Conservation (phyloP, 2,329 filamentous ascomycete genomes). For the Pyricularia sp. region DNA sequence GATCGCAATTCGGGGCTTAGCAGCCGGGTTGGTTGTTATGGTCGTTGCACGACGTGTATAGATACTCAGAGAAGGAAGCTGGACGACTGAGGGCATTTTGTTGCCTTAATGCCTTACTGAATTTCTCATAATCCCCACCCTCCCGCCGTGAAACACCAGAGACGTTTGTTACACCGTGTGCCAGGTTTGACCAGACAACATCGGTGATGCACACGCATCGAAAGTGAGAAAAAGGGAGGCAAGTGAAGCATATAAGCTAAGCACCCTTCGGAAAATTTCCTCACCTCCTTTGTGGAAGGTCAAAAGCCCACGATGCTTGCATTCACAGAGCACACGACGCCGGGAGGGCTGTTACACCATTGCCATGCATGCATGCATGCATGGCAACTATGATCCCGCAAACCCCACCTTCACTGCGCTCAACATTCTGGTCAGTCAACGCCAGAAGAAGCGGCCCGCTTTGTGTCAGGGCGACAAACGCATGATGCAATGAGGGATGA, state of each 20-base stretch:
- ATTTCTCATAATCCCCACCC: not conserved
- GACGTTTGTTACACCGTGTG: not conserved
- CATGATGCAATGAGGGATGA: not conserved
- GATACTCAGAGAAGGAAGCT: not conserved
- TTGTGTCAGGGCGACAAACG: not conserved
- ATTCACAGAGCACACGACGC: not conserved
- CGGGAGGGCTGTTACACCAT: not conserved
- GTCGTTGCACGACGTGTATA: not conserved
- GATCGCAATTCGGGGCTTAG: not conserved
- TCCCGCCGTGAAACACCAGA: not conserved
- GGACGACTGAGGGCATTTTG: not conserved
- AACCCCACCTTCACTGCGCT: not conserved
- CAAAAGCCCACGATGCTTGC: slow-evolving; percentile 1
- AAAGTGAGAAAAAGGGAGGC: not conserved
- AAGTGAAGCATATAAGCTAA: not conserved
- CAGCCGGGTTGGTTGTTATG: not conserved
- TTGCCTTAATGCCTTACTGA: not conserved
- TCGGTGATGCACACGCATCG: not conserved
- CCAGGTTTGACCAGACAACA: not conserved
- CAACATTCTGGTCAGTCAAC: not conserved
- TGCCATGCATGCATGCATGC: not conserved
- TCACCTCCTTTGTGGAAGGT: not conserved
- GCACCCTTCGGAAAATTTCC: not conserved
- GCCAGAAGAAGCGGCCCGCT: not conserved
- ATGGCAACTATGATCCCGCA: not conserved